Conservation (phyloP, 768 basidiomycete species). For the Agrocybe praecox region DNA sequence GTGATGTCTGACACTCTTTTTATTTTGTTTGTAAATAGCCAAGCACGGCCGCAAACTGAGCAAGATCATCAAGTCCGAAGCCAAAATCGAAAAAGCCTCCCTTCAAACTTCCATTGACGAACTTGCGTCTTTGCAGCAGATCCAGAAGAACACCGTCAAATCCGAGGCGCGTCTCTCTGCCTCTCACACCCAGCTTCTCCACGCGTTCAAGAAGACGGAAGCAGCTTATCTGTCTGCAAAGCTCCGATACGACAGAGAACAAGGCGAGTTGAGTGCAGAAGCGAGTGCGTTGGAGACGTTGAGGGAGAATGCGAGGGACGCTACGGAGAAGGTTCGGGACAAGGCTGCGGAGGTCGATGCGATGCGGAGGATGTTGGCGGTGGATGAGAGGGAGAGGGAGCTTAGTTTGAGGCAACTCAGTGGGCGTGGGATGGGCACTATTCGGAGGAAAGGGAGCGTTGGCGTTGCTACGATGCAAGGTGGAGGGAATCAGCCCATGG, state of each 20-base stretch:
- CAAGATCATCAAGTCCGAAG: slow-evolving; percentile 73
- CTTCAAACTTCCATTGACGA: slow-evolving; percentile 63
- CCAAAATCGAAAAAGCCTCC: slow-evolving; percentile 65
- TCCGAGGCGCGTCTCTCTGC: slow-evolving; percentile 62
- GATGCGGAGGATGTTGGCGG: slow-evolving; percentile 62
- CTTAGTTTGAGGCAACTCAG: slow-evolving; percentile 48
- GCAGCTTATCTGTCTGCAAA: slow-evolving; percentile 62
- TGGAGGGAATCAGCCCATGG: neutral
- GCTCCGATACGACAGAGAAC: slow-evolving; percentile 55
- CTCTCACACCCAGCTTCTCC: slow-evolving; percentile 53
- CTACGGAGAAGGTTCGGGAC: slow-evolving; percentile 64
- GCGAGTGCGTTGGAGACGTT: slow-evolving; percentile 51
- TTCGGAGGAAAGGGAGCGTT: neutral
- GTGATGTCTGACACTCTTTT: neutral
- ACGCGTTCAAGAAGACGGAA: slow-evolving; percentile 64
- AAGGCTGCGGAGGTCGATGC: slow-evolving; percentile 78
- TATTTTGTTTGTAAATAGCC: too few species aligned
- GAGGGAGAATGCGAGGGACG: slow-evolving; percentile 54
- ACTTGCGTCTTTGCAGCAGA: slow-evolving; percentile 64
- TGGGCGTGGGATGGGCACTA: slow-evolving; percentile 12
- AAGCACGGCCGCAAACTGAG: slow-evolving; percentile 63
- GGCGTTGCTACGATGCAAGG: neutral
- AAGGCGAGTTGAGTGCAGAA: slow-evolving; percentile 47
- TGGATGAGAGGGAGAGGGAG: slow-evolving; percentile 72
- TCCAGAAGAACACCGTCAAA: slow-evolving; percentile 70